Percentiles rank a stretch among this genome's conserved stretches.
phyloP scores from a whole-genome alignment of 176 grass and related monocot species.

The Aechmea fasciata region DNA sequence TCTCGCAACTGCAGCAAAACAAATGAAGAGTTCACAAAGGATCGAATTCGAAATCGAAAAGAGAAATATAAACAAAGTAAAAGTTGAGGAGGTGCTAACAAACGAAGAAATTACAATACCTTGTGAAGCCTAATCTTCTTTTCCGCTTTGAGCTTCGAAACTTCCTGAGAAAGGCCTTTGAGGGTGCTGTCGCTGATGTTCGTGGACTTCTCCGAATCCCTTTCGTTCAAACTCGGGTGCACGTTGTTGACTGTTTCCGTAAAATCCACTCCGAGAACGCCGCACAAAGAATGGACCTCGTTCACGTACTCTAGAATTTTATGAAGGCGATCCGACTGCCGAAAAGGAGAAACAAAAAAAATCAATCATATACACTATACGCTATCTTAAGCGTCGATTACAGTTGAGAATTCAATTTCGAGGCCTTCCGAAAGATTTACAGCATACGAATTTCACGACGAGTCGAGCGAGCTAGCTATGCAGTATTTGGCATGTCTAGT shows the following conservation, averaged over 20 bases:
- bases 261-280: slow-evolving; percentile 53
- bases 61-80: background rate
- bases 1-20: slow-evolving; percentile 59
- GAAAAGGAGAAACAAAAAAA: slow-evolving; percentile 8
- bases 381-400: slow-evolving; percentile 7
- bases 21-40: slow-evolving; percentile 17
- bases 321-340: slow-evolving; percentile 83
- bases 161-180: slow-evolving; percentile 33
- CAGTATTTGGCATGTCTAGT: no score
- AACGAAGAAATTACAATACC: slow-evolving; percentile 29
- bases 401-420: slow-evolving; percentile 1
- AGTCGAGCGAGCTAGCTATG: no score
- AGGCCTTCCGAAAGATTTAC: background rate
- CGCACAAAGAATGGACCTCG: slow-evolving; percentile 54
- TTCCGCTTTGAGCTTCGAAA: slow-evolving; percentile 42
- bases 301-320: slow-evolving; percentile 44
- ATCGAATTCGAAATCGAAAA: background rate
- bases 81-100: background rate
- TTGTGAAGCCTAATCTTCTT: slow-evolving; percentile 58
- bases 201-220: slow-evolving; percentile 39
- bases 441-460: no score
- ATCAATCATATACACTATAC: background rate
- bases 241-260: slow-evolving; percentile 39
- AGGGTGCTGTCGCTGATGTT: slow-evolving; percentile 60
- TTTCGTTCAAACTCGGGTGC: slow-evolving; percentile 49